These are phyloP conservation scores for Apiospora saccharicola DNA, from an alignment of 2,329 filamentous ascomycete genomes.

Conservation along the genomic window DNA sequence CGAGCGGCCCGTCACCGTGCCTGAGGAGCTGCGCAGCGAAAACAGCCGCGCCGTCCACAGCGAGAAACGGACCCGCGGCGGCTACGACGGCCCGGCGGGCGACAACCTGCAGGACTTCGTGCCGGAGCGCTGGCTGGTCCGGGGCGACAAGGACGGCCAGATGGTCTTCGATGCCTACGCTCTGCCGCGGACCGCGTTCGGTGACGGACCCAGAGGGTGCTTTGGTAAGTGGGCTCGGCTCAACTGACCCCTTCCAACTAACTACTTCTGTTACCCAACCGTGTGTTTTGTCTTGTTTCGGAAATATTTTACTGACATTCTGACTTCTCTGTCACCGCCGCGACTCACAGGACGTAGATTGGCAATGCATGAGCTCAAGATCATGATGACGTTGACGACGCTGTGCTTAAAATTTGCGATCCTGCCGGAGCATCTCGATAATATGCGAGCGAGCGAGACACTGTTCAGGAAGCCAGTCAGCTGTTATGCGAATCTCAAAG, in stretches of 20 bases:
- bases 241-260: background rate
- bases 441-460: slow-evolving; percentile 29
- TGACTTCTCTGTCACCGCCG: background rate
- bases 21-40: background rate
- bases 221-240: slow-evolving; percentile 30
- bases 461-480: slow-evolving; percentile 29
- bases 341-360: slow-evolving; percentile 27
- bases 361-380: slow-evolving; percentile 32
- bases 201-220: slow-evolving; percentile 32
- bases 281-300: background rate
- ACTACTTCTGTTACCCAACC: background rate
- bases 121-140: slow-evolving; percentile 30
- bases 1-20: background rate
- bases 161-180: slow-evolving; percentile 29
- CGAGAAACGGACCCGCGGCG: slow-evolving; percentile 18
- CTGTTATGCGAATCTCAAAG: slow-evolving; percentile 23
- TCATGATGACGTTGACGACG: slow-evolving; percentile 31
- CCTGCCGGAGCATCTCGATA: slow-evolving; percentile 30
- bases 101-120: slow-evolving; percentile 29
- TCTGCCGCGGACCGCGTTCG: slow-evolving; percentile 29
- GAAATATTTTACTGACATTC: background rate
- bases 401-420: slow-evolving; percentile 32
- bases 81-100: slow-evolving; percentile 15
- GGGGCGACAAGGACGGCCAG: slow-evolving; percentile 26
- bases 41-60: background rate